A percentile compares a stretch with the other conserved stretches of the same genome.
phyloP scores from a whole-genome alignment of 371 early-diverging fungal species.

The Mortierella sp. region DNA sequence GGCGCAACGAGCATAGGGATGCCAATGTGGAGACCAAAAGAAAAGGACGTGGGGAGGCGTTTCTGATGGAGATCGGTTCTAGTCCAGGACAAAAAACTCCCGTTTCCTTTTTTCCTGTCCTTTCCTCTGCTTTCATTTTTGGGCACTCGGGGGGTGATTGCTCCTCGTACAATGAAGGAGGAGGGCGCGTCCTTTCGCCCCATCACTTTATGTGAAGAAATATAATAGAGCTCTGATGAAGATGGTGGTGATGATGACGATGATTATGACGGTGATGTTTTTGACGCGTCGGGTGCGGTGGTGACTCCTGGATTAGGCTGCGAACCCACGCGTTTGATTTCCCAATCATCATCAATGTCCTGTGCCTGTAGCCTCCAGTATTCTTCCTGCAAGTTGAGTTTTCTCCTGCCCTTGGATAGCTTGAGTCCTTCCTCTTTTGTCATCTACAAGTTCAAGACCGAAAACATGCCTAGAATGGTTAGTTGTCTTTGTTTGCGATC shows the following conservation, averaged over 20 bases:
- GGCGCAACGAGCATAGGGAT: too few species aligned
- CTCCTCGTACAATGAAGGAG: too few species aligned
- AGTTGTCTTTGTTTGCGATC: too few species aligned
- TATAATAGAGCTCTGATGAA: not conserved
- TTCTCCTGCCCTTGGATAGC: conserved; percentile 30
- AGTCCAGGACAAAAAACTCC: too few species aligned
- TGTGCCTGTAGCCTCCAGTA: conserved; percentile 46
- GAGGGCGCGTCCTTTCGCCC: too few species aligned
- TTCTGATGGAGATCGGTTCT: too few species aligned
- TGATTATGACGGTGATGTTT: conserved; percentile 12
- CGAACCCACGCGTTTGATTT: conserved; percentile 41
- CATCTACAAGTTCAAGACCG: conserved; percentile 15
- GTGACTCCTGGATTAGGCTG: conserved; percentile 35
- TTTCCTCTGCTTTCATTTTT: too few species aligned
- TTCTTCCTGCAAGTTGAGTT: conserved; percentile 48
- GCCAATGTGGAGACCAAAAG: too few species aligned
- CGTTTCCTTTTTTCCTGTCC: too few species aligned
- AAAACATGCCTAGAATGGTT: too few species aligned
- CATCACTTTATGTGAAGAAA: not conserved
- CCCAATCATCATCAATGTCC: conserved; percentile 49
- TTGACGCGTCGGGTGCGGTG: conserved; percentile 7
- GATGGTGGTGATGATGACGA: not conserved
- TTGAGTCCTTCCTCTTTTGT: conserved; percentile 48
- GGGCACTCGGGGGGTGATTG: too few species aligned
- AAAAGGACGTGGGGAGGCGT: too few species aligned